Conservation (phyloP, 108 stramenopile species). For the Skeletonema tropicum region DNA sequence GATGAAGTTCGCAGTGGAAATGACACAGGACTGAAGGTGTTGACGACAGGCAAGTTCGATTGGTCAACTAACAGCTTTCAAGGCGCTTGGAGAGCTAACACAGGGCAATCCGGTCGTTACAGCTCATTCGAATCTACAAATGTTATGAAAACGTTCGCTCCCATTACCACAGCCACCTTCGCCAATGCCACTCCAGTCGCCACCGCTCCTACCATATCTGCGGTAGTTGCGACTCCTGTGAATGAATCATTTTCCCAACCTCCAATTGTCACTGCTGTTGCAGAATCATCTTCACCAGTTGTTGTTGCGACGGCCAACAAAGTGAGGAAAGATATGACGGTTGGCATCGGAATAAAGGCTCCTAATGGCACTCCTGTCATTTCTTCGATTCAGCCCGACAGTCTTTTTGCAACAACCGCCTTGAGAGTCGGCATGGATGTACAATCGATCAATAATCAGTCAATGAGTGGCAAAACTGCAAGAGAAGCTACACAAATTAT, state of each 20-base stretch:
- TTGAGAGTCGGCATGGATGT: neutral
- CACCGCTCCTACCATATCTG: no score
- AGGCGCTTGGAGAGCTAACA: conserved; percentile 35
- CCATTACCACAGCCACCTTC: no score
- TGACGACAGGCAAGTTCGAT: conserved; percentile 29
- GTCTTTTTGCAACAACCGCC: neutral
- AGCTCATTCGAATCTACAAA: conserved; percentile 13
- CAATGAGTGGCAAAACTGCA: neutral
- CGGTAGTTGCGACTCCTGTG: neutral
- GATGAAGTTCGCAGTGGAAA: conserved; percentile 22
- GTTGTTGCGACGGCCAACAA: neutral
- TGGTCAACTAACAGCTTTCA: conserved; percentile 26
- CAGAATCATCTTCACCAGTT: neutral
- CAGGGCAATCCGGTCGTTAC: conserved; percentile 11
- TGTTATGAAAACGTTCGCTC: conserved; percentile 8
- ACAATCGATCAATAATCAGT: neutral
- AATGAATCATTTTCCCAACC: neutral
- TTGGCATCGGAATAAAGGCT: conserved; percentile 3
- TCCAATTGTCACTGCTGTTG: neutral
- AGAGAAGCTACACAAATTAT: neutral
- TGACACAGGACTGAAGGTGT: conserved; percentile 26
- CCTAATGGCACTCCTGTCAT: neutral
- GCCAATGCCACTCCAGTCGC: no score
- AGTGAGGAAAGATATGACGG: neutral
- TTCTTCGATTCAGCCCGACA: neutral